These are phyloP conservation scores for Orychophragmus violaceus DNA, from an alignment of 345 rosid species.

Conservation along the genomic window DNA sequence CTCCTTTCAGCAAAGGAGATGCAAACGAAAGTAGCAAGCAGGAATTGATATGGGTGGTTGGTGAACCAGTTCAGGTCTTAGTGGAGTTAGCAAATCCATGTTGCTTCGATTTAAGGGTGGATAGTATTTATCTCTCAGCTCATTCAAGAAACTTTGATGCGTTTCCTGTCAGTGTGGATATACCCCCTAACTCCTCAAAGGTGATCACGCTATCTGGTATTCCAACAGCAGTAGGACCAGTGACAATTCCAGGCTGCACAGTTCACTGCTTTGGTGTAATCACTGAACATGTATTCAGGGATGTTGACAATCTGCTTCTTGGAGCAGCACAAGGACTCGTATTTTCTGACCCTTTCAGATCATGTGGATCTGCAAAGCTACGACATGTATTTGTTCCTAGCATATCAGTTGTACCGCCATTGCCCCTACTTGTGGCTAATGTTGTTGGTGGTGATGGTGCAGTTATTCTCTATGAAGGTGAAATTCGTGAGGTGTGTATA, in stretches of 20 bases:
- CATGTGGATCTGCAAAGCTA: slow-evolving; percentile 86
- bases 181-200: slow-evolving; percentile 92
- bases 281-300: slow-evolving; percentile 87
- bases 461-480: slow-evolving; percentile 88
- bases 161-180: slow-evolving; percentile 83
- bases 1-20: slow-evolving; percentile 95
- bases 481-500: slow-evolving; percentile 74
- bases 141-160: slow-evolving; percentile 91
- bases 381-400: slow-evolving; percentile 70
- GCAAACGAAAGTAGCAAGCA: slow-evolving; percentile 69
- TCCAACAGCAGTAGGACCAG: slow-evolving; percentile 78
- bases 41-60: slow-evolving; percentile 88
- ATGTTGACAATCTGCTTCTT: slow-evolving; percentile 92
- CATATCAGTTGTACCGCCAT: slow-evolving; percentile 69
- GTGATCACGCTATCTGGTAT: slow-evolving; percentile 91
- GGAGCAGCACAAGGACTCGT: slow-evolving; percentile 99
- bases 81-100: slow-evolving; percentile 99
- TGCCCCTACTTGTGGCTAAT: slow-evolving; percentile 80
- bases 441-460: slow-evolving; percentile 94
- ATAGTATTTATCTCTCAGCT: slow-evolving; percentile 85
- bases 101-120: slow-evolving; percentile 85
- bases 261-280: slow-evolving; percentile 96
- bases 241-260: slow-evolving; percentile 79
- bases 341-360: slow-evolving; percentile 94
- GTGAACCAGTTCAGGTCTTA: slow-evolving; percentile 94